These are phyloP conservation scores for Quercus ilex DNA, from an alignment of 306 rosid species.

Conservation along the genomic window DNA sequence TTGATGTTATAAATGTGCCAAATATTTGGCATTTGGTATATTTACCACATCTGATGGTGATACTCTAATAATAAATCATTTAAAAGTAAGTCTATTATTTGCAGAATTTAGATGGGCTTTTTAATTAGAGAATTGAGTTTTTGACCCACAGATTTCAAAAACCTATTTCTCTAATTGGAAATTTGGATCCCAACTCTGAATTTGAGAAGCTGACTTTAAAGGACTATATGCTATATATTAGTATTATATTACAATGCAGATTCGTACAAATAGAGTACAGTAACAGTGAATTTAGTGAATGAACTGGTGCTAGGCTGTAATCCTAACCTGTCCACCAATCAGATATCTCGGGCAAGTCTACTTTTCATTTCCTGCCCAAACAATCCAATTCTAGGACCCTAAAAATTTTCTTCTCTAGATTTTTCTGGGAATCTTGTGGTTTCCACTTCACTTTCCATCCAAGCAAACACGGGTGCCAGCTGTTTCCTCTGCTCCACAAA, in stretches of 20 bases:
- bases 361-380: background rate
- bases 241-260: too few relatives aligned
- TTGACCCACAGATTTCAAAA: background rate
- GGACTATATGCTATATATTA: too few relatives aligned
- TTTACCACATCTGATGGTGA: too few relatives aligned
- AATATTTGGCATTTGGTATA: too few relatives aligned
- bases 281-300: background rate
- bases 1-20: too few relatives aligned
- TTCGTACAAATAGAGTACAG: background rate
- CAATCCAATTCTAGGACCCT: background rate
- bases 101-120: too few relatives aligned
- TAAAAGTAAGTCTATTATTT: too few relatives aligned
- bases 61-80: too few relatives aligned
- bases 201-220: background rate
- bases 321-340: background rate
- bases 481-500: background rate
- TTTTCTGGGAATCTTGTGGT: background rate
- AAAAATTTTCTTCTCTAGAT: background rate
- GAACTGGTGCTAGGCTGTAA: conserved; percentile 29
- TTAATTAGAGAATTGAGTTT: too few relatives aligned
- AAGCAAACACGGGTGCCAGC: conserved; percentile 25
- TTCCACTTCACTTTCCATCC: conserved; percentile 19
- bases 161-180: background rate
- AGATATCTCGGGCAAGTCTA: background rate
- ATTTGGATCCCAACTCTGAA: background rate